Conservation (phyloP, 2,329 filamentous ascomycete species). For the Nakataea oryzae region DNA sequence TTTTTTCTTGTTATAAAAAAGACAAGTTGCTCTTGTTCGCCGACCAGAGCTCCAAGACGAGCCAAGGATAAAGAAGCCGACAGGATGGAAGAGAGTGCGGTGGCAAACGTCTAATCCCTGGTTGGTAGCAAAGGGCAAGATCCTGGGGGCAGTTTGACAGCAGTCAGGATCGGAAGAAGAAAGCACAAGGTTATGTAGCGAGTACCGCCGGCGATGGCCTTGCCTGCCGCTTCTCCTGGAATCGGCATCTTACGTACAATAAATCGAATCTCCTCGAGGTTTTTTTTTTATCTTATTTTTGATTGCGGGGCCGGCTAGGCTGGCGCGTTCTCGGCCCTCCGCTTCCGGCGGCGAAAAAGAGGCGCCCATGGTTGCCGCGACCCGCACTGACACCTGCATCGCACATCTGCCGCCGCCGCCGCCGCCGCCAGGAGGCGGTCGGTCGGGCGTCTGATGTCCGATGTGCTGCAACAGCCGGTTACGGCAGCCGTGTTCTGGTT, state of each 20-base stretch:
- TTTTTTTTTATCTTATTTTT: neutral
- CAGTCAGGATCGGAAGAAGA: neutral
- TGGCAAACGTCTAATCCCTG: neutral
- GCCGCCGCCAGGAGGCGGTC: no score
- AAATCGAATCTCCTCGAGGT: neutral
- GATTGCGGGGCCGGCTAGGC: neutral
- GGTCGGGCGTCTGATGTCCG: neutral
- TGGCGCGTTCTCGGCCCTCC: neutral
- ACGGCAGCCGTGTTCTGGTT: no score
- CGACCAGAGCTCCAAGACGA: no score
- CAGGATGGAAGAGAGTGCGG: no score
- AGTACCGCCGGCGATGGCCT: no score
- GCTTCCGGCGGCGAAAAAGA: neutral
- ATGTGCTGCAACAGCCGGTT: no score
- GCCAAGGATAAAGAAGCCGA: no score
- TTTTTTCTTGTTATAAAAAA: neutral
- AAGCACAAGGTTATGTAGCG: neutral
- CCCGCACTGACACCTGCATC: no score
- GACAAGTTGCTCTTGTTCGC: neutral
- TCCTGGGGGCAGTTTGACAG: no score
- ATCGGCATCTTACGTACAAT: neutral
- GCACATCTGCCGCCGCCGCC: no score
- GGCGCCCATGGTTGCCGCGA: neutral
- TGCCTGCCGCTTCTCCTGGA: neutral
- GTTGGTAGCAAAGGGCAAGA: neutral